These are phyloP conservation scores for Solanum gracilifrons DNA, from an alignment of 257 asterid species.

Conservation along the genomic window DNA sequence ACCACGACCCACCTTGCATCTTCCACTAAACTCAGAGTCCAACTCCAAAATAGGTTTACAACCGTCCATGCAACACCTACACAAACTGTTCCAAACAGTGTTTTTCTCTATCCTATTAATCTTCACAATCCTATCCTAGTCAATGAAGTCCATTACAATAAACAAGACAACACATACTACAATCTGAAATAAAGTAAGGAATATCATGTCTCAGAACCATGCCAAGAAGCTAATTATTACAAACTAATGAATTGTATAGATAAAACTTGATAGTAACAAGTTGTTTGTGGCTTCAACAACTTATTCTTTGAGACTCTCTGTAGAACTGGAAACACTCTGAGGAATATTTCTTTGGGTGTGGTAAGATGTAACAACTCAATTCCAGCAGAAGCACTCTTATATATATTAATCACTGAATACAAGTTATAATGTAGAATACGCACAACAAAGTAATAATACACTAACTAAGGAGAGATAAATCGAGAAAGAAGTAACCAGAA, in stretches of 20 bases:
- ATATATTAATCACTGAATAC: too few species aligned
- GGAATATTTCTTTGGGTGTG: not conserved
- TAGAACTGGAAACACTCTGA: not conserved
- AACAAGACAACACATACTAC: not conserved
- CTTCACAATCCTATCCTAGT: not conserved
- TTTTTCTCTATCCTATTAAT: not conserved
- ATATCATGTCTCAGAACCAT: not conserved
- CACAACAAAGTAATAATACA: too few species aligned
- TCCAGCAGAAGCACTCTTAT: too few species aligned
- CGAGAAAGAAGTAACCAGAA: too few species aligned
- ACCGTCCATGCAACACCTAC: not conserved
- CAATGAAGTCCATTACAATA: not conserved
- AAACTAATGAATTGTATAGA: not conserved
- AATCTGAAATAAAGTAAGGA: not conserved
- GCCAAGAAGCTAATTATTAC: not conserved
- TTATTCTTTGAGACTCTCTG: not conserved
- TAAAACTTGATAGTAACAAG: not conserved
- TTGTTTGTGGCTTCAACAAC: not conserved
- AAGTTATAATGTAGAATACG: too few species aligned
- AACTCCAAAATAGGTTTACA: not conserved
- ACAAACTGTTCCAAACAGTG: too few species aligned
- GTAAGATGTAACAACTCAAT: too few species aligned
- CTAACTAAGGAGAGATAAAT: too few species aligned
- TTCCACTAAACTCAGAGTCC: not conserved
- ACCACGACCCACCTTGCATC: not conserved